phyloP scores from a whole-genome alignment of 225 moss, liverwort and hornwort genomes.

The Physcomitrellopsis africana region DNA sequence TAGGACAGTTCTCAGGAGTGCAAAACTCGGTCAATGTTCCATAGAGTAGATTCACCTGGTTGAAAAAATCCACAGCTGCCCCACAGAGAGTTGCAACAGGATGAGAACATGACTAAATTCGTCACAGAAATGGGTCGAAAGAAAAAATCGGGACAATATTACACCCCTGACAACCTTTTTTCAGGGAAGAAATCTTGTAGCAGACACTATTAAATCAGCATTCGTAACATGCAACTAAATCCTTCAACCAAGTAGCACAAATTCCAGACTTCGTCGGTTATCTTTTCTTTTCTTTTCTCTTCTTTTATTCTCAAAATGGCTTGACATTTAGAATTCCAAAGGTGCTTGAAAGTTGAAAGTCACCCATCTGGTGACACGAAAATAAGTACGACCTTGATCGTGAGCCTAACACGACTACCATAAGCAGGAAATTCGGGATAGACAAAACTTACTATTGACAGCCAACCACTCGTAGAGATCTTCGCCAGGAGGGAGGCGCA shows the following conservation, averaged over 20 bases:
- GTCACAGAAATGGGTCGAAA: neutral
- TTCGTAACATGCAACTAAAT: no score
- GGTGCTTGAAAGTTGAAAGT: no score
- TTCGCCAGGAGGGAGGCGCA: slow-evolving; percentile 77
- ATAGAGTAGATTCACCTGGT: slow-evolving; percentile 74
- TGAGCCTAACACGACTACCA: neutral
- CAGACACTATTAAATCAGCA: no score
- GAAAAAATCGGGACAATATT: no score
- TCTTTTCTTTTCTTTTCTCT: no score
- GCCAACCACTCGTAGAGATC: slow-evolving; percentile 80
- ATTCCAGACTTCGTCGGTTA: no score
- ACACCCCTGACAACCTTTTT: no score
- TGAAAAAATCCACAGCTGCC: slow-evolving; percentile 83
- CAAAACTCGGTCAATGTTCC: slow-evolving; percentile 80
- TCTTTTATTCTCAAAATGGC: no score
- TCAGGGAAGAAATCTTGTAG: no score
- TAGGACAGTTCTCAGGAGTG: slow-evolving; percentile 70
- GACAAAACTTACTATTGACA: slow-evolving; percentile 56
- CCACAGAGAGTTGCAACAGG: neutral
- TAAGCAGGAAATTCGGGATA: neutral
- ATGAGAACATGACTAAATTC: neutral
- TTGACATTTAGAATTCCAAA: no score
- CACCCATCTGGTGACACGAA: no score
- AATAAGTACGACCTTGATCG: neutral
- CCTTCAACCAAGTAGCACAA: no score